Evolutionary conservation across 345 rosid species (phyloP), one percentile per base, ranked within the genome.

Genomic region (Fremontodendron californicum): DNA sequence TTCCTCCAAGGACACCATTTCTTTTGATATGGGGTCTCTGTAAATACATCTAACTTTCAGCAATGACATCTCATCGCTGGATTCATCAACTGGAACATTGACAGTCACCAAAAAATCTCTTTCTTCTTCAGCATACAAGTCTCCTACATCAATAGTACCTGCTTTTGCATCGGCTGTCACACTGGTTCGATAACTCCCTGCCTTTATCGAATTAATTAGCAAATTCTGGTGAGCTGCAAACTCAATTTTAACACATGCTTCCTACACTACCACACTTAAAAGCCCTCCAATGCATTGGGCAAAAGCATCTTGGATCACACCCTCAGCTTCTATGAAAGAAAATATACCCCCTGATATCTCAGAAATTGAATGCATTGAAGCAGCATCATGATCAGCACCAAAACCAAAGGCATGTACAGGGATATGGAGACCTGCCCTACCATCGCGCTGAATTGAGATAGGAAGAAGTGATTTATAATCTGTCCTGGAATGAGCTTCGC

Each of bases 281-380:
- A 96, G 89, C 42, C 99, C 99, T 18, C 99, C 99, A 75, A 96
- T 93, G 81, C 99, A 96, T 82, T 96, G 99, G 6, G 99, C 99
- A 81, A 96, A 96, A 25, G 99, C 98, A 83, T 96, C 99, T 85
- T 96, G 99, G 76, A 96, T 92, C 60, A 89, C 91, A 42, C 82
- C 85, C 80, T 93, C 99, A 5, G 94, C 88, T 84, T 93, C 99
- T 75, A 93, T 90, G 82, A 96, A 96, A 73, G 99, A 93, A 87
- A 96, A 96, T 19, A 97, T 96, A 60, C 99, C 98, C 27, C 98
- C 94, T 0, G 98, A 93, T 72, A 86, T 82, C 81, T 93, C 94
- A 9, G 96, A 85, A 60, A 96, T 89, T 2, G 94, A 86, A 81
- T 93, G 98, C 99, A 96, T 93, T 21, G 83, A 85, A n/a, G 91